A percentile compares a stretch with the other conserved stretches of the same genome.
These are phyloP conservation scores for Macrotyloma uniflorum DNA, from an alignment of 306 rosid species.

Conservation along the genomic window DNA sequence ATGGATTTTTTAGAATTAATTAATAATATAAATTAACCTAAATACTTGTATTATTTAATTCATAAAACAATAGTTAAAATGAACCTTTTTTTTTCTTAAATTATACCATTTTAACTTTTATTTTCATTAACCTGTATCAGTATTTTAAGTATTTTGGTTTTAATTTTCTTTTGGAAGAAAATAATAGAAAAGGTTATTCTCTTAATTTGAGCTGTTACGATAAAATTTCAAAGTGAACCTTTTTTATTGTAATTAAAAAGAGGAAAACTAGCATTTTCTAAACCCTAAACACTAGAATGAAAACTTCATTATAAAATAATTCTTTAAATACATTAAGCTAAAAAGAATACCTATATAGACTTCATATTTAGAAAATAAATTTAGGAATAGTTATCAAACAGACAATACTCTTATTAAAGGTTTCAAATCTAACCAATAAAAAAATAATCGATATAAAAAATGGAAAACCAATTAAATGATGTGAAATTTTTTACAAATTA, in stretches of 20 bases:
- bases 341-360: not conserved
- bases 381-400: not conserved
- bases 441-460: too few relatives aligned
- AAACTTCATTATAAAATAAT: not conserved
- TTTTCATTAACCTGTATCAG: not conserved
- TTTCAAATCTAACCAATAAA: too few relatives aligned
- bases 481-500: too few relatives aligned
- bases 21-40: too few relatives aligned
- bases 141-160: too few relatives aligned
- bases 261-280: too few relatives aligned
- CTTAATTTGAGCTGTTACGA: not conserved
- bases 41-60: not conserved
- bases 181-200: too few relatives aligned
- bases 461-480: too few relatives aligned
- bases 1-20: not conserved
- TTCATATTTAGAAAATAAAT: conserved; percentile 1
- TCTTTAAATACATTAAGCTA: too few relatives aligned
- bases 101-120: not conserved
- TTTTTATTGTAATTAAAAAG: not conserved
- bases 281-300: too few relatives aligned
- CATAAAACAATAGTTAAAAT: not conserved
- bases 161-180: too few relatives aligned
- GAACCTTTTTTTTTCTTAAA: not conserved
- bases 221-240: not conserved
- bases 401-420: too few relatives aligned